These are phyloP conservation scores for Inga leiocalycina DNA, from an alignment of 306 rosid species.

Conservation along the genomic window DNA sequence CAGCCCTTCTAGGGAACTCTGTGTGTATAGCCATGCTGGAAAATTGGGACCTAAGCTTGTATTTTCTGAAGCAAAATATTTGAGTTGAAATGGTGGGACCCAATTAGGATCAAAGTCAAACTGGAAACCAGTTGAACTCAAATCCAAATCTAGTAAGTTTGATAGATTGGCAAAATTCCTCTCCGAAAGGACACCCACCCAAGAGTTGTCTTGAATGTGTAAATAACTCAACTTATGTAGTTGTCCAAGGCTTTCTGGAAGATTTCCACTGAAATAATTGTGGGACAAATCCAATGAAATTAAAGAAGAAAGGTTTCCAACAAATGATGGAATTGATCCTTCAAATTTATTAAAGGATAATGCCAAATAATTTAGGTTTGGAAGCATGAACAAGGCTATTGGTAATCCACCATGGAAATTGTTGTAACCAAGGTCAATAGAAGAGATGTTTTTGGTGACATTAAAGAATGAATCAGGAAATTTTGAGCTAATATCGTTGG, in stretches of 20 bases:
- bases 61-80: background rate
- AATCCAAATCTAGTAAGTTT: background rate
- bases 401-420: too few relatives aligned
- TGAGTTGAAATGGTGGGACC: background rate
- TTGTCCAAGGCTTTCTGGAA: background rate
- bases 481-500: too few relatives aligned
- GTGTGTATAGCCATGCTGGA: background rate
- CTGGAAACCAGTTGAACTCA: background rate
- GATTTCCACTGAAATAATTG: background rate
- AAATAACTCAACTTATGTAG: background rate
- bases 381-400: too few relatives aligned
- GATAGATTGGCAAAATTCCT: background rate
- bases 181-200: background rate
- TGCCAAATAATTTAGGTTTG: too few relatives aligned
- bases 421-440: too few relatives aligned
- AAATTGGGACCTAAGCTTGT: background rate
- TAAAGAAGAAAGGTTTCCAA: background rate
- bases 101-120: background rate
- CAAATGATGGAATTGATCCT: background rate
- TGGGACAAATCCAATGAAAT: background rate
- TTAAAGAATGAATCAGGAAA: too few relatives aligned
- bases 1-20: too few relatives aligned
- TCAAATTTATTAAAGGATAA: too few relatives aligned
- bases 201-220: background rate
- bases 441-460: too few relatives aligned